These are phyloP conservation scores for Cylindrotheca closterium DNA, from an alignment of 108 stramenopile species.

Conservation along the genomic window DNA sequence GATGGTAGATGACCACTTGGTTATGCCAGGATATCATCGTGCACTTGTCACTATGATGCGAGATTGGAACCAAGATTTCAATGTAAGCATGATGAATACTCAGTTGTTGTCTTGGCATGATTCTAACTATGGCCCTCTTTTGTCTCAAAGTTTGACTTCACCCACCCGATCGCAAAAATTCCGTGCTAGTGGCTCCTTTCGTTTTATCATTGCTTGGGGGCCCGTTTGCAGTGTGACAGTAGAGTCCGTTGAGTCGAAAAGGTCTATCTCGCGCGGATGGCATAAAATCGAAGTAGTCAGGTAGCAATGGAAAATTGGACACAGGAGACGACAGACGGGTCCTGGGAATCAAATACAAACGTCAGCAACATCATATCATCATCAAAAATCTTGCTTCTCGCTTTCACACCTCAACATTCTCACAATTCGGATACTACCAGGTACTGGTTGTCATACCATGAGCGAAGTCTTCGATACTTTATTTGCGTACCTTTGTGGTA, in stretches of 20 bases:
- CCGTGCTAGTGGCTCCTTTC: background rate
- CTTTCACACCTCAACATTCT: no score
- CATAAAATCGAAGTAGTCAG: no score
- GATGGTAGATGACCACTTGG: slow-evolving; percentile 78
- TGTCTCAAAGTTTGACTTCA: slow-evolving; percentile 19
- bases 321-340: no score
- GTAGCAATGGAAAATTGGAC: no score
- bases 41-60: slow-evolving; percentile 19
- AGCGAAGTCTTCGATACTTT: background rate
- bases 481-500: slow-evolving; percentile 43
- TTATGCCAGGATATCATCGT: slow-evolving; percentile 61
- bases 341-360: no score
- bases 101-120: background rate
- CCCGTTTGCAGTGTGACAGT: no score
- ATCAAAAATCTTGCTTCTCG: no score
- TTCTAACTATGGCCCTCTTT: background rate
- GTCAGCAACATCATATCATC: no score
- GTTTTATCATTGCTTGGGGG: no score
- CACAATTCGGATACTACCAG: no score
- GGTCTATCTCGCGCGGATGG: no score
- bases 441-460: background rate
- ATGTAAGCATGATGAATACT: slow-evolving; percentile 5
- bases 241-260: no score
- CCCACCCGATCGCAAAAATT: slow-evolving; percentile 12
- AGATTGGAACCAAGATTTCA: slow-evolving; percentile 26